Evolutionary conservation across 495 filamentous ascomycete species (phyloP), one percentile per base, ranked within the genome.

Genomic region (Aspergillus ellipticus): DNA sequence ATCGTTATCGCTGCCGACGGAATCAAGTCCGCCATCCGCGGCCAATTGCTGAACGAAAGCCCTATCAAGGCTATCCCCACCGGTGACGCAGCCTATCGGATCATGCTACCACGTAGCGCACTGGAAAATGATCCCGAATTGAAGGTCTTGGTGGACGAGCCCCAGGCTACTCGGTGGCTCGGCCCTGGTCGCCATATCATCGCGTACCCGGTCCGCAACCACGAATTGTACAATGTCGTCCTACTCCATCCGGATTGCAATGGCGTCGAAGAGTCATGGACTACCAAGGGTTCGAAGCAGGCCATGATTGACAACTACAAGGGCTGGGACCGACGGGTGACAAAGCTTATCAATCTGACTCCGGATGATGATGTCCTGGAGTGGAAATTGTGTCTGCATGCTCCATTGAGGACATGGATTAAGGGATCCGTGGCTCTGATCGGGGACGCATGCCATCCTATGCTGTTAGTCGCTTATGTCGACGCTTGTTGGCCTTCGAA

Each of bases 371-470:
- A 76, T 17, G 79, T 88, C 4, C 70, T 83, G 54, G 86, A 88
- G 61, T 88, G 84, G 85, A 81, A 84, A 48, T 69, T 88, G 11
- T 84, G 82, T 67, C 78, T 86, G 46, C 74, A 83, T 31, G 66
- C 68, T 1, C 78, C 77, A 1, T 63, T 87, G n/a, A 70, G 76
- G 26, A 78, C 68, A 13, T 88, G 84, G 85, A 74, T 76, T 9
- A 71, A 73, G 13, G 80, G 75, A 1, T 77, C 73, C 33, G 82
- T 88, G 48, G 84, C 80, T 7, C 64, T 89, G 41, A 74, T 89
- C 19, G 86, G 86, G 20, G 86, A 89, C 62, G 81, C 86, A 6
- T 85, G 84, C 47, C 86, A 89, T 58, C 85, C 86, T 4, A 87
- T 85, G 62, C 77, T 88, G 52, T 75, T 54, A 53, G 72, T 65